These are phyloP conservation scores for Mrakia frigida DNA, from an alignment of 768 basidiomycete species.

Conservation along the genomic window DNA sequence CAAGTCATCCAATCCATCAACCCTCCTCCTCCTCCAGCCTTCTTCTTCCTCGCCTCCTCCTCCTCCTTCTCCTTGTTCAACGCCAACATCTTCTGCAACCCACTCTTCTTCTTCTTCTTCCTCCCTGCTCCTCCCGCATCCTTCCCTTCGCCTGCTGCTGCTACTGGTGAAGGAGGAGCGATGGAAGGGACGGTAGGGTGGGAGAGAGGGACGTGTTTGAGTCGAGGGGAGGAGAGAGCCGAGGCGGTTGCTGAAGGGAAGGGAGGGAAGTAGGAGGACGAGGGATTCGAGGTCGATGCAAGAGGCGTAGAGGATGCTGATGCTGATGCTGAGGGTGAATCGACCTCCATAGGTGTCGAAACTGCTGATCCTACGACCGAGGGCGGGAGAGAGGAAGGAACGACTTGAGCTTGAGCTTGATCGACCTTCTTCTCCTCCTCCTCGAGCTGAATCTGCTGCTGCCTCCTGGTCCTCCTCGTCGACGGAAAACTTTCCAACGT, in stretches of 20 bases:
- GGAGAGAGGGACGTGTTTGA: constrained; percentile 12
- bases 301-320: not conserved
- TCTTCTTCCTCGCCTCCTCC: constrained; percentile 3
- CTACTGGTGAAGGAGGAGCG: not conserved
- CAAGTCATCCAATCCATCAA: constrained; percentile 22
- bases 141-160: too few species aligned
- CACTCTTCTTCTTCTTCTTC: constrained; percentile 22
- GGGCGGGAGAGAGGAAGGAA: not conserved
- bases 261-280: constrained; percentile 1
- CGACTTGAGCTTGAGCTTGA: not conserved
- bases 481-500: constrained; percentile 2
- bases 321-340: not conserved
- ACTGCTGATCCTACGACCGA: too few species aligned
- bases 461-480: constrained; percentile 20
- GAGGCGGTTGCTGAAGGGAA: not conserved
- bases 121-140: not conserved
- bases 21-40: not conserved
- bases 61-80: constrained; percentile 19
- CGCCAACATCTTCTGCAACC: constrained; percentile 29
- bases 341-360: constrained; percentile 11
- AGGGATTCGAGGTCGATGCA: not conserved
- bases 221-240: constrained; percentile 3
- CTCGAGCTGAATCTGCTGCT: not conserved
- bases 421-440: not conserved
- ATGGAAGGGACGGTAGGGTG: not conserved